A percentile compares a stretch with the other conserved stretches of the same genome.
Evolutionary conservation across 805 yeast species (phyloP).

Genomic region (Lipomyces oligophaga): DNA sequence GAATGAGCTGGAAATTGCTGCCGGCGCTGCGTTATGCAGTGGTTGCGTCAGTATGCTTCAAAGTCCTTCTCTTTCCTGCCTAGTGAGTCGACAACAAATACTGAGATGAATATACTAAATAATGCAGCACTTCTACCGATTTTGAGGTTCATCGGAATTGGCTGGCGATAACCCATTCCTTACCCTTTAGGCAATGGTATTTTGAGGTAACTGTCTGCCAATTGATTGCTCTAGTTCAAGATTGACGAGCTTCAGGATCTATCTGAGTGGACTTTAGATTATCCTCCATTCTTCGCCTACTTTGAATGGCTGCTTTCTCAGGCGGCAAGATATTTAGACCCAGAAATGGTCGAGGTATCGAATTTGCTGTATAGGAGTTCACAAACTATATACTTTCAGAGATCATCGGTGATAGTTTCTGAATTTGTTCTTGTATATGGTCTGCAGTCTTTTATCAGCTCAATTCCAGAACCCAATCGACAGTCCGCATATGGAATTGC

Average conservation of each 20-base stretch:
- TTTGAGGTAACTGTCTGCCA: constrained; percentile 44
- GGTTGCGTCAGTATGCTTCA: constrained; percentile 58
- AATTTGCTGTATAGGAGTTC: constrained; percentile 27
- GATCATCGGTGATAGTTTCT: constrained; percentile 71
- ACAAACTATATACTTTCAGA: constrained; percentile 55
- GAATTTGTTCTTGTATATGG: constrained; percentile 69
- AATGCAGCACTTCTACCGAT: constrained; percentile 62
- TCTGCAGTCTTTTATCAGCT: constrained; percentile 44
- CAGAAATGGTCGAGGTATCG: constrained; percentile 25
- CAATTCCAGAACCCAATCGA: constrained; percentile 28
- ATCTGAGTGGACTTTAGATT: constrained; percentile 90
- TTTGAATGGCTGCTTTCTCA: constrained; percentile 79
- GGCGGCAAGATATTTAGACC: constrained; percentile 28
- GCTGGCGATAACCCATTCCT: constrained; percentile 79
- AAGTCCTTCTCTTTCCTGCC: constrained; percentile 55
- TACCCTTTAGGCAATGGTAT: constrained; percentile 83
- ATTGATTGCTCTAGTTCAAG: not conserved
- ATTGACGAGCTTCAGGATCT: constrained; percentile 40
- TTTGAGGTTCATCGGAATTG: constrained; percentile 97
- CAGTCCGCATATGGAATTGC: constrained; percentile 69
- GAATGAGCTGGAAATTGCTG: constrained; percentile 35
- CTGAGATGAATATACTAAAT: not conserved
- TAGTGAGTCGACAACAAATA: not conserved
- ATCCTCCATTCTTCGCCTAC: constrained; percentile 97
- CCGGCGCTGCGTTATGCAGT: constrained; percentile 58